Evolutionary conservation across 805 yeast genomes (phyloP), one percentile per base, ranked within the genome.

Genomic region (Spathaspora girioi): DNA sequence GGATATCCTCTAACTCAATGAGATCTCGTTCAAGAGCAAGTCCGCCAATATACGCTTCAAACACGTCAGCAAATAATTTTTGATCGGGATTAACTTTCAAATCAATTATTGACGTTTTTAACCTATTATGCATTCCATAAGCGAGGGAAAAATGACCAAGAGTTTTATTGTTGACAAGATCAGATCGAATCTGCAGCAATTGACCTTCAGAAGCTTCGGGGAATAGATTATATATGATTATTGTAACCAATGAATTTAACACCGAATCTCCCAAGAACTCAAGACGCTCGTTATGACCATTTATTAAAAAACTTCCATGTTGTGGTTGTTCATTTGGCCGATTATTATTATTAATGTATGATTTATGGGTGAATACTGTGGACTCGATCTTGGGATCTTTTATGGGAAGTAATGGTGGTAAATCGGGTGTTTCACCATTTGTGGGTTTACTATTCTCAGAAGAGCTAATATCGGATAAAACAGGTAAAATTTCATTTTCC

Each of bases 21-120:
- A 70, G 66, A 12, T 69, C 70, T 41, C 79, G 71, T 55, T 88
- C 96, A 20, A 82, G 72, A 7, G 79, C 78, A 32, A 93, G 66
- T 0, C 96, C 99, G 6, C 97, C 98, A 46, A 94, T 77, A 58
- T 93, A 93, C 0, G 98, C 97, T 68, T 94, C 99, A 64, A 93
- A 89, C 0, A 87, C 83, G 73, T 93, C 99, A 0, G 98, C 97
- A 61, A 78, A 79, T 3, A 87, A 71, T 62, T 94, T 94, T 56
- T 79, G 79, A 53, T 78, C 81, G 9, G 88, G 87, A 32, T 71
- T 70, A 23, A 68, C 64, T 47, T 77, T 73, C 12, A 73, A 60
- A 3, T 66, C 65, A 51, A 79, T 81, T 29, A 77, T 73, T 56
- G 78, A 76, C 49, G 78, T 73, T 52, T 77, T 75, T 54, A 89